Percentiles rank a stretch among this genome's conserved stretches.
These are phyloP conservation scores for Malus hybrid DNA, from an alignment of 331 rosid genomes.

Conservation along the genomic window DNA sequence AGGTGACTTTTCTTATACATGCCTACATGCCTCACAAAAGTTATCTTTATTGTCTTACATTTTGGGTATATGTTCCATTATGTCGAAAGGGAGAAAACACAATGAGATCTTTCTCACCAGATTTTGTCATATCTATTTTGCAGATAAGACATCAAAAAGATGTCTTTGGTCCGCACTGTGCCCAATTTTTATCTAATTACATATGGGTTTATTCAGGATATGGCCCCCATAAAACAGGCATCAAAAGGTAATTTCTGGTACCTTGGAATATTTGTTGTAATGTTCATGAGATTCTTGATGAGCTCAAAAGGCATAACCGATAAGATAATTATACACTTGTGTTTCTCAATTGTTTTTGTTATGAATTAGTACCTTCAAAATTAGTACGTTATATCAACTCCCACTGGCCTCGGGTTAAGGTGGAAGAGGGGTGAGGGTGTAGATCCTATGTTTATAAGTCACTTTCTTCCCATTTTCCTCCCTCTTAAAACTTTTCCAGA, in stretches of 20 bases:
- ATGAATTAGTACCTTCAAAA: background rate
- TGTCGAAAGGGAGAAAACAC: background rate
- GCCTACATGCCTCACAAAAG: background rate
- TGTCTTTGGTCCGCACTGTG: conserved; percentile 51
- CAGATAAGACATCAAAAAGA: conserved; percentile 85
- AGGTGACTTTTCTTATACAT: conserved; percentile 14
- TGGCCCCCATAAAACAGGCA: conserved; percentile 70
- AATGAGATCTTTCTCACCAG: conserved; percentile 3
- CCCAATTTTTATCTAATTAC: conserved; percentile 66
- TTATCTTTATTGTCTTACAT: conserved; percentile 6
- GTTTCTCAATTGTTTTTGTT: background rate
- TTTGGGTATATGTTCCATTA: background rate
- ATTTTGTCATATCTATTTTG: conserved; percentile 19
- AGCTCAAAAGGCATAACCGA: background rate
- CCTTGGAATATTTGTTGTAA: background rate
- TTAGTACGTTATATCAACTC: background rate
- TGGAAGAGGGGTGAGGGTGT: background rate
- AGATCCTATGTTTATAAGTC: background rate
- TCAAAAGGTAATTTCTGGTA: conserved; percentile 50
- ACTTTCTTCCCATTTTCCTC: background rate
- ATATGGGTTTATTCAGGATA: conserved; percentile 70
- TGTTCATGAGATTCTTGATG: background rate
- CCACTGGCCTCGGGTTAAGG: background rate
- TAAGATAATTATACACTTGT: background rate
- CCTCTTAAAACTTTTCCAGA: background rate